A percentile compares a stretch with the other conserved stretches of the same genome.
phyloP scores from a whole-genome alignment of 2,329 filamentous ascomycete species.

The Apiospora saccharicola region DNA sequence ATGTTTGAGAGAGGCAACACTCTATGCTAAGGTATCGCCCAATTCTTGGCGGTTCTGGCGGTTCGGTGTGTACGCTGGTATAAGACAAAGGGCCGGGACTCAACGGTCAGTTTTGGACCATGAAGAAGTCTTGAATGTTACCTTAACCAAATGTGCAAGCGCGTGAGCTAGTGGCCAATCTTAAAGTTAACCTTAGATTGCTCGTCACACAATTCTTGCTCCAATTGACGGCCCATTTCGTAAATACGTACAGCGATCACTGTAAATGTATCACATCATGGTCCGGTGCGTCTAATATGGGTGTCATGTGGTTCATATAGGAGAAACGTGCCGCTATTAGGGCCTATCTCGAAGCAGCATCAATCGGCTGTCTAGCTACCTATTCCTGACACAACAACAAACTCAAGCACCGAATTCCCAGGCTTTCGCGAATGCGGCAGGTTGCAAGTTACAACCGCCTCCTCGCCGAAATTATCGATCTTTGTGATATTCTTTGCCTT shows the following conservation, averaged over 20 bases:
- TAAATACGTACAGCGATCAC: too few species aligned
- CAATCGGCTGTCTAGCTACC: not conserved
- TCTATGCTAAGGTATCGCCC: too few species aligned
- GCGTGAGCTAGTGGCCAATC: not conserved
- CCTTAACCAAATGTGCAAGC: too few species aligned
- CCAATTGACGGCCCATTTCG: fast-evolving
- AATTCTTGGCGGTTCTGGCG: too few species aligned
- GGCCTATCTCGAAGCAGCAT: not conserved
- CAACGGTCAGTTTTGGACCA: too few species aligned
- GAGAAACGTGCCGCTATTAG: not conserved
- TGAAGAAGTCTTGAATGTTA: not conserved
- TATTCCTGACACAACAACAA: not conserved
- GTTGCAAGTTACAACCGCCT: not conserved
- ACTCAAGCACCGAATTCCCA: not conserved
- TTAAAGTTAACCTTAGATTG: not conserved
- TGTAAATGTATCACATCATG: not conserved
- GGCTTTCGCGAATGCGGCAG: not conserved
- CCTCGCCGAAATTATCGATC: not conserved
- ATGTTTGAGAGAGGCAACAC: too few species aligned
- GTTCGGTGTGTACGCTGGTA: too few species aligned
- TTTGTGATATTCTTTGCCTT: not conserved
- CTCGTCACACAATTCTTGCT: too few species aligned
- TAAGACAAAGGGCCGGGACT: too few species aligned
- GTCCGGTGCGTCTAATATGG: not conserved
- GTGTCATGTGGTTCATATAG: not conserved